phyloP scores from a whole-genome alignment of 306 rosid species.

The Glycine latifolia region DNA sequence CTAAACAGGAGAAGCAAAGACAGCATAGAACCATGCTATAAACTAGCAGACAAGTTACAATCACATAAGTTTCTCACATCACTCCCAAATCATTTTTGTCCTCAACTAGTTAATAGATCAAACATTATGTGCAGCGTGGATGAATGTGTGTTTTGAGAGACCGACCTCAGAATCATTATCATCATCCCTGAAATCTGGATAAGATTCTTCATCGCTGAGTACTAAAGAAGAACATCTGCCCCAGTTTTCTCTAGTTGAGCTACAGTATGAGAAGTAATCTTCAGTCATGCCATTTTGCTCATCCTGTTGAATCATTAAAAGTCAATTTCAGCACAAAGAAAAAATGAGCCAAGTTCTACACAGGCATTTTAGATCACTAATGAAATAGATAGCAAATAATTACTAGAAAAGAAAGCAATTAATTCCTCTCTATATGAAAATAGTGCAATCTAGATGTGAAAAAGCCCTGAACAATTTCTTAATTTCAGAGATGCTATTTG shows the following conservation, averaged over 20 bases:
- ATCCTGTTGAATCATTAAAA: conserved; percentile 55
- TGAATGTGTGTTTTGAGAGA: conserved; percentile 35
- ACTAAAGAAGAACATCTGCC: conserved; percentile 91
- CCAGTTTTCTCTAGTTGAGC: conserved; percentile 94
- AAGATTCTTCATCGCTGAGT: conserved; percentile 80
- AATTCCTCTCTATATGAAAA: not conserved
- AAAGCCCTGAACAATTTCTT: conserved; percentile 20
- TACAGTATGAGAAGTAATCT: conserved; percentile 82
- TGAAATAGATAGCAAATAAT: conserved; percentile 19
- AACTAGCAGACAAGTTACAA: conserved; percentile 15
- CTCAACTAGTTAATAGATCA: conserved; percentile 33
- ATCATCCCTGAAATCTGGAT: conserved; percentile 60
- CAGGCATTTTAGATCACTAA: conserved; percentile 27
- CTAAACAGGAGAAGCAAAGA: conserved; percentile 1
- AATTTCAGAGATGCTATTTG: conserved; percentile 45
- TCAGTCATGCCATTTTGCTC: conserved; percentile 60
- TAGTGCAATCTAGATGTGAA: not conserved
- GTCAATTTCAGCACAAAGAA: conserved; percentile 25
- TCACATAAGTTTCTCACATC: not conserved
- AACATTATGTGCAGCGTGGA: not conserved
- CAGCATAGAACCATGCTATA: conserved; percentile 11
- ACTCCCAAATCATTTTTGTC: conserved; percentile 22
- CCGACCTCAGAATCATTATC: conserved; percentile 69
- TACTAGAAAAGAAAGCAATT: not conserved
- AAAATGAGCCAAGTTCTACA: not conserved